Conservation (phyloP, 495 filamentous ascomycete species). For the Podospora bellae-mahoneyi region DNA sequence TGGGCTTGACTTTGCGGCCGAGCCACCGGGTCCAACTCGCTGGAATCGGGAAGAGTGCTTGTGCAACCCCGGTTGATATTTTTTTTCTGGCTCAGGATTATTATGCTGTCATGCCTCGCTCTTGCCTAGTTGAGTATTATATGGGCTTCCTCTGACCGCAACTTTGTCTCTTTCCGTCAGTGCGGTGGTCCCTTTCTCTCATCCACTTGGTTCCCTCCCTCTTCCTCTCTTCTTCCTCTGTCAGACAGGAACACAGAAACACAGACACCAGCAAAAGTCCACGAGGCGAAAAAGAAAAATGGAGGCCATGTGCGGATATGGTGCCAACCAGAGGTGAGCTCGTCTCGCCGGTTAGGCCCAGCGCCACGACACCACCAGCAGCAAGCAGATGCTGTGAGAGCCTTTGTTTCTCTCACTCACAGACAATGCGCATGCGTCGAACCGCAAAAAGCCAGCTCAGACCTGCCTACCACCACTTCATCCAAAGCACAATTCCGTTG, state of each 20-base stretch:
- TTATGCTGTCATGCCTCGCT: neutral
- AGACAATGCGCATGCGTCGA: constrained; percentile 21
- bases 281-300: neutral
- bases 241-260: neutral
- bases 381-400: constrained; percentile 7
- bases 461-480: neutral
- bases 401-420: constrained; percentile 13
- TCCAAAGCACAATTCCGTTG: constrained; percentile 1
- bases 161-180: constrained; percentile 6
- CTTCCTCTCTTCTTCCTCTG: neutral
- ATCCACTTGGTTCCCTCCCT: neutral
- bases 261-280: neutral
- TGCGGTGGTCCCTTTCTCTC: neutral
- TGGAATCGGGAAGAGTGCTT: constrained; percentile 4
- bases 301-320: constrained; percentile 10
- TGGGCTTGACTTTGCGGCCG: neutral
- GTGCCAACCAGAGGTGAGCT: constrained; percentile 5
- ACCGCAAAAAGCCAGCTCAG: constrained; percentile 17
- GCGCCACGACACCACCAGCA: neutral
- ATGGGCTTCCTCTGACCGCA: constrained; percentile 10
- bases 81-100: constrained; percentile 1
- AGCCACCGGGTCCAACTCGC: neutral
- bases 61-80: constrained; percentile 20
- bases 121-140: constrained; percentile 12
- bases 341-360: constrained; percentile 16